These are phyloP conservation scores for Zea luxurians DNA, from an alignment of 176 grass and related monocot genomes.

Conservation along the genomic window DNA sequence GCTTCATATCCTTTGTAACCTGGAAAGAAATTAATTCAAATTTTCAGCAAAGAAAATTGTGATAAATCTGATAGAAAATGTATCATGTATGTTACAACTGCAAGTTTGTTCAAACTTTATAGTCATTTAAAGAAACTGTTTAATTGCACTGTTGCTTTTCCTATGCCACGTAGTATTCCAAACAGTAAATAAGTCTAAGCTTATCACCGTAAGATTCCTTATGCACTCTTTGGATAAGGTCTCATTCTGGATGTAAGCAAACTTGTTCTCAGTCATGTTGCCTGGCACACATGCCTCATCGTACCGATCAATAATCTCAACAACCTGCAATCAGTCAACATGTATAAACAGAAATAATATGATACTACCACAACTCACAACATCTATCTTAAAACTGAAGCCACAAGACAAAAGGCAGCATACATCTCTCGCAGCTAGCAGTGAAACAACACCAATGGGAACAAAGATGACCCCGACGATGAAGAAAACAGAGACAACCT, in stretches of 20 bases:
- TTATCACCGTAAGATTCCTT: slow-evolving; percentile 66
- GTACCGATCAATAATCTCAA: slow-evolving; percentile 82
- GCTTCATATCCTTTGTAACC: slow-evolving; percentile 80
- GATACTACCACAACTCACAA: background rate
- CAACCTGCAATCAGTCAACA: slow-evolving; percentile 55
- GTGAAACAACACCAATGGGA: slow-evolving; percentile 70
- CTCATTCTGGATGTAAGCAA: slow-evolving; percentile 65
- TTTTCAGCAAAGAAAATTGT: slow-evolving; percentile 6
- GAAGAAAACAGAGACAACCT: slow-evolving; percentile 89
- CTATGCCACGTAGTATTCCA: background rate
- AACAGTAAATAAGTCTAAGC: slow-evolving; percentile 16
- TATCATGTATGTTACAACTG: background rate
- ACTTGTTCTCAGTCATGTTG: slow-evolving; percentile 61
- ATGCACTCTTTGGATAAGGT: slow-evolving; percentile 64
- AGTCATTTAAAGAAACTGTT: background rate
- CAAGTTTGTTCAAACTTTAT: background rate
- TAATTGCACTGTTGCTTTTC: slow-evolving; percentile 15
- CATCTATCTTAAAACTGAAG: background rate
- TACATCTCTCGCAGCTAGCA: slow-evolving; percentile 76
- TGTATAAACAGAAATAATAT: slow-evolving; percentile 5
- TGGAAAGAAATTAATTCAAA: slow-evolving; percentile 27
- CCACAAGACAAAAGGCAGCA: slow-evolving; percentile 13
- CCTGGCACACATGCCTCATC: slow-evolving; percentile 62
- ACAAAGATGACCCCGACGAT: slow-evolving; percentile 75
- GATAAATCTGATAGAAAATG: background rate